phyloP scores from a whole-genome alignment of 2,329 filamentous ascomycete genomes.

The Capronia epimyces region DNA sequence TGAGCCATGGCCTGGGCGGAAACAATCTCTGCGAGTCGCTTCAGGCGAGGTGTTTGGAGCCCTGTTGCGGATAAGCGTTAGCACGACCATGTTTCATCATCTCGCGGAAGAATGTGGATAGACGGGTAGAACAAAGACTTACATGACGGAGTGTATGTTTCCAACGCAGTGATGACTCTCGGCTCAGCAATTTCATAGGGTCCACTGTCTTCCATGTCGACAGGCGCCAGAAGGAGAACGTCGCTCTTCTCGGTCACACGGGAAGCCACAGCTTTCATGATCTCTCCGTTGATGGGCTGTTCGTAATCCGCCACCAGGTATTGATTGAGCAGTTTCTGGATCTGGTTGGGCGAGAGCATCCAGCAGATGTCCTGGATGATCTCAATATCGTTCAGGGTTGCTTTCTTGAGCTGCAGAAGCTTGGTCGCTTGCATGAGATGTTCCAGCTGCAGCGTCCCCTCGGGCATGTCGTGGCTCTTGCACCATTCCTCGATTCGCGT shows the following conservation, averaged over 20 bases:
- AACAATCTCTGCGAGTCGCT: conserved; percentile 96
- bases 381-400: conserved; percentile 96
- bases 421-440: conserved; percentile 98
- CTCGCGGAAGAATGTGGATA: not conserved
- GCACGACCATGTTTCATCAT: conserved; percentile 16
- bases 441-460: conserved; percentile 93
- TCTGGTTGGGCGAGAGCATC: conserved; percentile 95
- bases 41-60: conserved; percentile 92
- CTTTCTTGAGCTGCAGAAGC: conserved; percentile 96
- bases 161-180: conserved; percentile 86
- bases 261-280: conserved; percentile 98
- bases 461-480: conserved; percentile 99
- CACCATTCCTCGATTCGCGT: conserved; percentile 99
- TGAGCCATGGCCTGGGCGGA: conserved; percentile 94
- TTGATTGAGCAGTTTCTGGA: conserved; percentile 97
- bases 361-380: conserved; percentile 99
- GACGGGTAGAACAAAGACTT: conserved; percentile 42
- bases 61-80: conserved; percentile 48
- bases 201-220: conserved; percentile 98
- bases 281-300: conserved; percentile 98
- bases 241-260: conserved; percentile 98
- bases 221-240: conserved; percentile 82
- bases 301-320: conserved; percentile 98
- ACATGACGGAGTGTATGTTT: conserved; percentile 98
- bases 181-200: conserved; percentile 98